Evolutionary conservation across 805 yeast species (phyloP), one percentile per base, ranked within the genome.

Genomic region (Wickerhamiella sergipiensis): DNA sequence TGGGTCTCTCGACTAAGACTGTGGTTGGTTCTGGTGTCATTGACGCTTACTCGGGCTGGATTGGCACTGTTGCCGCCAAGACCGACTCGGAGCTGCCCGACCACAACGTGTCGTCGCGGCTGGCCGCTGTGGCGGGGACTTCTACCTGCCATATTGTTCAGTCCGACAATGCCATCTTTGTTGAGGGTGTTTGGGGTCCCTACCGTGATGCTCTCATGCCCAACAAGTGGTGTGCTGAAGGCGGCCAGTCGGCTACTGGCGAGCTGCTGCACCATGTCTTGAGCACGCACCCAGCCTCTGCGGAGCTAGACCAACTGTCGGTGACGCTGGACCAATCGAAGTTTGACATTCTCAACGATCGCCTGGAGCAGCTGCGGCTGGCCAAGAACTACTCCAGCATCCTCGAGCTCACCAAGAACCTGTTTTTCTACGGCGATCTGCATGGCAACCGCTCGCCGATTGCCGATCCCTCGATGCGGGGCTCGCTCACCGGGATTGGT

Each of bases 1-100:
- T 92, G 60, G 97, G 97, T 10, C 74, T 92, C 55, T 77, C 92
- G 9, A 75, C 83, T 21, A 73, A 74, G 49, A 84, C 94, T 68
- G 78, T 80, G 31, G 97, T 92, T 43, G 97, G 95, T 7, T 81
- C 94, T 1, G 97, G 96, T 63, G 95, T 92, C 39, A 92, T 92
- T 63, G 98, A 92, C 65, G 97, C 97, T 6, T 92, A 92, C 64
- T 95, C 97, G 3, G 98, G 98, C 45, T 92, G 97, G 97, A 79
- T 92, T 51, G 98, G 98, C 51, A 92, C 97, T 1, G 95, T 90
- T 53, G 98, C 97, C 24, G 95, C 95, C 1, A 80, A 81, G 58
- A 80, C 87, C 5, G 85, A 83, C 55, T 62, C 69, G 5, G 71
- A 62, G 22, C 64, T 74, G 6, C 55, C 55, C n/a, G 56, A 57